phyloP scores from a whole-genome alignment of 495 filamentous ascomycete genomes.

The Hypoxylon lienhwacheense region DNA sequence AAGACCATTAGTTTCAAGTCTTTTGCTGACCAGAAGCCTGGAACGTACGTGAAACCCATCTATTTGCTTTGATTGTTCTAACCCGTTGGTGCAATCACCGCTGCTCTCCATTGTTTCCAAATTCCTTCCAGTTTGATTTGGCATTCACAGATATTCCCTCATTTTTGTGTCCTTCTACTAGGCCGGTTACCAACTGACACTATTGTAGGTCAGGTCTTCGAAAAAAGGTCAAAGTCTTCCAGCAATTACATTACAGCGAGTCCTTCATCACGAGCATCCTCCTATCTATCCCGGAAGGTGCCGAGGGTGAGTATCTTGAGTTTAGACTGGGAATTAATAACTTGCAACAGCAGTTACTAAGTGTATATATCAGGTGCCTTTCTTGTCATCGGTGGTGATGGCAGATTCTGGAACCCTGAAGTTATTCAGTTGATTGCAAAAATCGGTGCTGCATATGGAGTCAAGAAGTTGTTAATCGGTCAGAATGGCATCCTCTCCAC shows the following conservation, averaged over 20 bases:
- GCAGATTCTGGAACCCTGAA: slow-evolving; percentile 95
- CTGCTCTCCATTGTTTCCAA: background rate
- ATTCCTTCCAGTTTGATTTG: background rate
- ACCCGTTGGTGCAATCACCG: slow-evolving; percentile 37
- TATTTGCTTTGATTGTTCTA: slow-evolving; percentile 39
- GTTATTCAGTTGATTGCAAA: slow-evolving; percentile 96
- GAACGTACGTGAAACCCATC: slow-evolving; percentile 92
- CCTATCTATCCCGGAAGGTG: slow-evolving; percentile 94
- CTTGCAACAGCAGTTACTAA: background rate
- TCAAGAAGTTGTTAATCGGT: slow-evolving; percentile 96
- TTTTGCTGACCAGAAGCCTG: slow-evolving; percentile 95
- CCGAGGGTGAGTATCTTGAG: slow-evolving; percentile 51
- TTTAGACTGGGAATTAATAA: background rate
- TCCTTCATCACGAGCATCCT: slow-evolving; percentile 92
- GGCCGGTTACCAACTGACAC: slow-evolving; percentile 40
- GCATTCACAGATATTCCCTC: background rate
- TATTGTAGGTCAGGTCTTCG: slow-evolving; percentile 83
- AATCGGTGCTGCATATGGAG: slow-evolving; percentile 94
- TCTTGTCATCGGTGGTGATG: slow-evolving; percentile 97
- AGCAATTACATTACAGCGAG: slow-evolving; percentile 92
- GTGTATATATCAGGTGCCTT: slow-evolving; percentile 59
- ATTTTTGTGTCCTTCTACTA: slow-evolving; percentile 3
- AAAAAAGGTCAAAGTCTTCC: slow-evolving; percentile 98
- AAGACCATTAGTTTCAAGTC: slow-evolving; percentile 74
- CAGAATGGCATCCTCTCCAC: slow-evolving; percentile 96